Base-by-base conservation (phyloP, 1,284 basidiomycete genomes). In the Irpex sp. region DNA sequence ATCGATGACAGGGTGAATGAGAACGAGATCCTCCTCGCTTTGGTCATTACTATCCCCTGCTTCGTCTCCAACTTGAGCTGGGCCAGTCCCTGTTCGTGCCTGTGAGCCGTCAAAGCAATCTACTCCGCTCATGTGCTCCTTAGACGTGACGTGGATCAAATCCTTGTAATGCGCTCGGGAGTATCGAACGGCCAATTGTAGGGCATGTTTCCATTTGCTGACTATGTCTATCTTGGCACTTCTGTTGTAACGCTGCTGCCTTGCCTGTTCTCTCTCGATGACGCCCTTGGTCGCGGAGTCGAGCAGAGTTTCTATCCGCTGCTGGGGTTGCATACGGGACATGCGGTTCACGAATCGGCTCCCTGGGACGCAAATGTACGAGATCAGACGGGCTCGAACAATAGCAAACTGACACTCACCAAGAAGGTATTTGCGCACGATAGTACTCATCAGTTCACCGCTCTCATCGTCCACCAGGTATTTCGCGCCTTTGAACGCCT, bases 381-480 rank as follows among this genome's bases (percentile, higher is more conserved):
- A 17, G 17, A 43, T 43, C 15, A 15, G 39, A 43, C 39, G 17
- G 39, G 26, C 26, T 55, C 36, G 7, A 50, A n/a, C 7, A 8
- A 21, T 4, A 50, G n/a, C 19, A 50, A 50, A 17, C 49, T 8
- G 15, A 17, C 43, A 71, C 85, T 63, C 66, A 92, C 94, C 95
- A 31, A 97, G 82, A 4, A 97, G 78, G 74, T 94, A 96, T 69
- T 90, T 91, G 66, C 95, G 83, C 31, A 97, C 90, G 61, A 97
- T 86, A 19, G 83, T 79, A 70, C 89, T 92, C 85, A 94, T 89
- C 65, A 94, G 79, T 67, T 90, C 84, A 0, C 95, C 95, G 61
- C 84, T 85, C 74, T 97, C 95, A 67, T 95, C 89, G 68, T 96
- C 93, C 19, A 97, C 83, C 39, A 96, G 81, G 68, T 89, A 89